Conservation (phyloP, 345 rosid genomes). For the Cardiospermum halicacabum region DNA sequence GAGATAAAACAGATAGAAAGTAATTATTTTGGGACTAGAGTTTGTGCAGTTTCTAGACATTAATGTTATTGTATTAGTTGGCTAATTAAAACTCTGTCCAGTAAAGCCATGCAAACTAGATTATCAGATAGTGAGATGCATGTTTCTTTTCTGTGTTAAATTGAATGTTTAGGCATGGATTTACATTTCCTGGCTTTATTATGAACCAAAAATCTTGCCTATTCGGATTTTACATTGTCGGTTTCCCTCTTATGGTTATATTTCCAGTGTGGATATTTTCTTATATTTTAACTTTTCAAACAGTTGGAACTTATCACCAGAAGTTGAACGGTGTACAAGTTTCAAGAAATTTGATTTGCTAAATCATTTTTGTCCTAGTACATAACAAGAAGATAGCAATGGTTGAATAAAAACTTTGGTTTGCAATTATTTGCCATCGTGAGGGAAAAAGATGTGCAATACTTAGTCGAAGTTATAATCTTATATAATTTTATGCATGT, state of each 20-base stretch:
- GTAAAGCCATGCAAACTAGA: not conserved
- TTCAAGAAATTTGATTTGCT: constrained; percentile 8
- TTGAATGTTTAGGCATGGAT: not conserved
- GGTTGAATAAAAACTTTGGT: not conserved
- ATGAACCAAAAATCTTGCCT: not conserved
- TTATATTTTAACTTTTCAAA: too few relatives aligned
- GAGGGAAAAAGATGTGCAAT: constrained; percentile 7
- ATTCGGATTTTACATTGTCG: not conserved
- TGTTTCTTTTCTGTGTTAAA: not conserved
- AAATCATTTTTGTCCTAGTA: constrained; percentile 1
- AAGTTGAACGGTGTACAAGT: constrained; percentile 6
- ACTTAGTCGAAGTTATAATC: not conserved
- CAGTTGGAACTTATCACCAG: not conserved
- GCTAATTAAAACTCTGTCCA: constrained; percentile 3
- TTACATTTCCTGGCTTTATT: not conserved
- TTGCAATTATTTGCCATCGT: constrained; percentile 1
- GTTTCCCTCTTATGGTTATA: not conserved
- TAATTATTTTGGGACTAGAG: too few relatives aligned
- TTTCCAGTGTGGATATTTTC: not conserved
- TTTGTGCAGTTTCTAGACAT: not conserved
- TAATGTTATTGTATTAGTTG: not conserved
- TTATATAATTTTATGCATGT: constrained; percentile 19
- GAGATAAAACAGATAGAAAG: too few relatives aligned
- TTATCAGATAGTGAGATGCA: not conserved
- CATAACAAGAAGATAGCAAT: not conserved